phyloP scores from a whole-genome alignment of 75 land plant species.

The Ceratopteris richardii region DNA sequence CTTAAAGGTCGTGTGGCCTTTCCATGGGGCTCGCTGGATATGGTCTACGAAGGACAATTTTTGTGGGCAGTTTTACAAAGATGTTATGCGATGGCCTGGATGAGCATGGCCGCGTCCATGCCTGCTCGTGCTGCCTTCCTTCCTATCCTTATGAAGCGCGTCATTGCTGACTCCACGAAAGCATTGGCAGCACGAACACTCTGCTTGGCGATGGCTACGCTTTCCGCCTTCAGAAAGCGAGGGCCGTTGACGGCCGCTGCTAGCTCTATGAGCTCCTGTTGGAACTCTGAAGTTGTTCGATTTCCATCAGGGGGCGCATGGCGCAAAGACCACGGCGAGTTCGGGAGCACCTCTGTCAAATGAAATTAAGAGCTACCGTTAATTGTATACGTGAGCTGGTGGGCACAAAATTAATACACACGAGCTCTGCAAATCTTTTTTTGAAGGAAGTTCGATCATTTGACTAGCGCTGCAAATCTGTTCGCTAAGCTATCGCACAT shows the following conservation, averaged over 20 bases:
- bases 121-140: constrained; percentile 48
- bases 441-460: no score
- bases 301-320: constrained; percentile 44
- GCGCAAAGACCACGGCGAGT: constrained; percentile 51
- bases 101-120: constrained; percentile 42
- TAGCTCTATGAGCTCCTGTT: constrained; percentile 72
- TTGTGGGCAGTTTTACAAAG: no score
- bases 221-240: constrained; percentile 26
- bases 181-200: constrained; percentile 47
- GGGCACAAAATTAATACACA: no score
- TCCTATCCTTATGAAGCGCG: constrained; percentile 51
- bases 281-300: constrained; percentile 65
- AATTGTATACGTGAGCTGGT: no score
- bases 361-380: neutral
- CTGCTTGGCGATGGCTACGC: constrained; percentile 39
- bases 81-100: constrained; percentile 14
- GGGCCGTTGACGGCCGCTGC: constrained; percentile 75
- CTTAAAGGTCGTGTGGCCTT: no score
- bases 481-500: no score
- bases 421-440: no score
- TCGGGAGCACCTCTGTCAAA: constrained; percentile 52
- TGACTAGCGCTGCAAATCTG: no score
- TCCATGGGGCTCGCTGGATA: no score
- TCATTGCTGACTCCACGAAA: constrained; percentile 49
- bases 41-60: no score